Evolutionary conservation across 805 yeast species (phyloP).

Genomic region (Candida sithepensis): DNA sequence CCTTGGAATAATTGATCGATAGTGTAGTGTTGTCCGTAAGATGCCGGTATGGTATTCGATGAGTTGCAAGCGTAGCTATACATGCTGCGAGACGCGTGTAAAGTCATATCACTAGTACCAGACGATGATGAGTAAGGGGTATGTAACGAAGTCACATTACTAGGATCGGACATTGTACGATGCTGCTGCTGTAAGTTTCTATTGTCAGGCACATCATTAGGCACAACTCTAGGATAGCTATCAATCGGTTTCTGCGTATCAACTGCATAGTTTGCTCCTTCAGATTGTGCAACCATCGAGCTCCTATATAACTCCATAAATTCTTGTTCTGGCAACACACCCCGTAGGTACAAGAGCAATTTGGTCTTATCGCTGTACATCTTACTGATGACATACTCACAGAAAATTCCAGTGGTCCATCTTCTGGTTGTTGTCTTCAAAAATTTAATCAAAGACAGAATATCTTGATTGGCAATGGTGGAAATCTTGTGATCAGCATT

Average conservation of each 20-base stretch:
- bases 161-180: no score
- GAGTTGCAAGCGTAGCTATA: background rate
- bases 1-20: background rate
- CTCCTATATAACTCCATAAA: conserved; percentile 1
- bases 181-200: no score
- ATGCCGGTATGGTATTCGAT: background rate
- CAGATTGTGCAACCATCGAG: background rate
- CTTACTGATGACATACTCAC: background rate
- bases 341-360: conserved; percentile 1
- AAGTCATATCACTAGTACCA: no score
- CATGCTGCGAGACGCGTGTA: no score
- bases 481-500: conserved; percentile 5
- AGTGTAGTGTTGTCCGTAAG: background rate
- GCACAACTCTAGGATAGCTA: background rate
- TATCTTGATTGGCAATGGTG: conserved; percentile 8
- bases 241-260: background rate
- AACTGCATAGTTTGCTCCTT: background rate
- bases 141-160: no score
- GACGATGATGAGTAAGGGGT: no score
- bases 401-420: background rate
- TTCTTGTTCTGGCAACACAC: conserved; percentile 4
- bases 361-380: conserved; percentile 7
- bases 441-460: conserved; percentile 5
- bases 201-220: no score
- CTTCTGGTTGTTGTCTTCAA: conserved; percentile 3